Evolutionary conservation across 2,329 filamentous ascomycete genomes (phyloP), one percentile per base, ranked within the genome.

Genomic region (Alternaria arbusti): DNA sequence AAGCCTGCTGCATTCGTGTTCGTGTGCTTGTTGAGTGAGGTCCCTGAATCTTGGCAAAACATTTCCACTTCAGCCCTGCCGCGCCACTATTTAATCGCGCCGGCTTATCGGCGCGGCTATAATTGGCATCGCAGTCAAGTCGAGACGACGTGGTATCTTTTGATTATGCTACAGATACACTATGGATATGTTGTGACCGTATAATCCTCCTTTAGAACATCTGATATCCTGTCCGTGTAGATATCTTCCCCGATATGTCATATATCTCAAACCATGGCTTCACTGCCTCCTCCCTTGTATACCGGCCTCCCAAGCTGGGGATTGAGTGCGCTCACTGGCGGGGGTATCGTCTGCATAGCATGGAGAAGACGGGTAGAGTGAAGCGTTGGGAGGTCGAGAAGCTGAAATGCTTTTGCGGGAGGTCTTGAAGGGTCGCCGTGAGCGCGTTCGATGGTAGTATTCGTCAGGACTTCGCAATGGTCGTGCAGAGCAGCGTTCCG

Each of bases 1-100:
- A 62, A 40, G 54, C 51, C 51, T 26, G 64, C 69, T 63, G 68
- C 61, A 54, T 65, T 44, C 63, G 70, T 64, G n/a, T 65, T 64
- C 64, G 65, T 71, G 65, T 70, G 63, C 63, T 61, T 59, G 61
- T 59, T 68, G 50, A 46, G 54, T 45, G 54, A 58, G 60, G 66
- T 69, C 67, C 65, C 68, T 67, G 66, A 56, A 68, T 64, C 70
- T 71, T 70, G 71, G 70, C 71, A 64, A 40, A 54, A 59, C 64
- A 58, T 51, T 54, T 61, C 46, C 40, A n/a, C 49, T 44, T 58
- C 45, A 54, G 55, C 40, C 43, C 50, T 54, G 40, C 57, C 23
- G 56, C 56, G 23, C 22, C 43, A 59, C 44, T 56, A 45, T 67
- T 57, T 49, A 60, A 55, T 64, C 44, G 57, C 44, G 45, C 44